Conservation (phyloP, 2,329 filamentous ascomycete species). For the Monilinia polystroma region DNA sequence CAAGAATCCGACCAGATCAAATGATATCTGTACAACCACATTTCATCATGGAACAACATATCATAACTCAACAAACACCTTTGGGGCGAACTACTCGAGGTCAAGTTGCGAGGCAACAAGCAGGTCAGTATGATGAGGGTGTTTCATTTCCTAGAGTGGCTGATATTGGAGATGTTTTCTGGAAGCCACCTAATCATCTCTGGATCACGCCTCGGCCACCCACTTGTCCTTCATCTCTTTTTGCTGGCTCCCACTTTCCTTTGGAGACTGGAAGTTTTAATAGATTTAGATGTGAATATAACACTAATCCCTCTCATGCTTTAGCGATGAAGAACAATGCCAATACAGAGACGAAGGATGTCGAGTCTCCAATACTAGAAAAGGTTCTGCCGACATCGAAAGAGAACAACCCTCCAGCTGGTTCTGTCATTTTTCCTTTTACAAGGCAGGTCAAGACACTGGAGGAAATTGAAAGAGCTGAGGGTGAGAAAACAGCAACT, state of each 20-base stretch:
- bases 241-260: conserved; percentile 20
- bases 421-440: background rate
- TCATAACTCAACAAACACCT: conserved; percentile 15
- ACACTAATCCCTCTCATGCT: conserved; percentile 25
- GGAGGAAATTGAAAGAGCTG: conserved; percentile 35
- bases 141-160: conserved; percentile 24
- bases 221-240: conserved; percentile 27
- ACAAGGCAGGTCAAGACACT: conserved; percentile 33
- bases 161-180: conserved; percentile 14
- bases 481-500: conserved; percentile 18
- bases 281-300: conserved; percentile 13
- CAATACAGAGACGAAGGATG: conserved; percentile 5
- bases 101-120: conserved; percentile 36
- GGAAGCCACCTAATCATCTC: conserved; percentile 15
- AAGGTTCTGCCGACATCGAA: background rate
- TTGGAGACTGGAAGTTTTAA: conserved; percentile 11
- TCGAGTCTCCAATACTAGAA: background rate
- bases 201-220: conserved; percentile 21
- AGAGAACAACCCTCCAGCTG: background rate
- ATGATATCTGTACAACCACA: conserved; percentile 2
- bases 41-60: conserved; percentile 6
- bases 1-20: conserved; percentile 6
- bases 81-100: conserved; percentile 33
- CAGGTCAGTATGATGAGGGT: conserved; percentile 38
- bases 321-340: conserved; percentile 29